A percentile compares a stretch with the other conserved stretches of the same genome.
phyloP scores from a whole-genome alignment of 2,329 filamentous ascomycete species.

The Raffaelea albimanens region DNA sequence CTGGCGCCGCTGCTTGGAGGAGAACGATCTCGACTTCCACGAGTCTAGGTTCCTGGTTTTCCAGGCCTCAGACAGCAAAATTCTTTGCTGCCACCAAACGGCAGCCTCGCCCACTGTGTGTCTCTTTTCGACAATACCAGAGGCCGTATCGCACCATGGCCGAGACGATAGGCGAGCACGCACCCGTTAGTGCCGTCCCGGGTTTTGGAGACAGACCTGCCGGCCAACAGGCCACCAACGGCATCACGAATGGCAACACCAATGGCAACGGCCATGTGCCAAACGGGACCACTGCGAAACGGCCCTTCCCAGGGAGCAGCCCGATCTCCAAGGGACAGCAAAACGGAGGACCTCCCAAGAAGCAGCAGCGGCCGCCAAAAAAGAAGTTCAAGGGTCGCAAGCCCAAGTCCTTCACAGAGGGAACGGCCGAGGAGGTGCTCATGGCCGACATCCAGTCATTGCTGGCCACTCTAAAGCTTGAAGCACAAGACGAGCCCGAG shows the following conservation, averaged over 20 bases:
- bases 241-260: background rate
- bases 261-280: background rate
- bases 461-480: slow-evolving; percentile 30
- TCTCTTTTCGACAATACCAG: no score
- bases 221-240: no score
- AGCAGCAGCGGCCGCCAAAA: slow-evolving; percentile 11
- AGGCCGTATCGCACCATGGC: no score
- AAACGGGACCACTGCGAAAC: background rate
- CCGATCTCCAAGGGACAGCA: slow-evolving; percentile 5
- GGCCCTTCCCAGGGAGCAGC: slow-evolving; percentile 8
- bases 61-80: no score
- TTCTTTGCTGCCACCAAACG: no score
- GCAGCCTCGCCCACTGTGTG: no score
- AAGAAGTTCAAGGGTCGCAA: slow-evolving; percentile 50
- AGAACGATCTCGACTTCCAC: no score
- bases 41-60: no score
- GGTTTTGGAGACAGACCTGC: no score
- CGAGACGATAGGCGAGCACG: no score
- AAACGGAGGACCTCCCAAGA: slow-evolving; percentile 9
- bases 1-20: background rate
- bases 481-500: slow-evolving; percentile 17
- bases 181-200: no score
- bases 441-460: slow-evolving; percentile 51
- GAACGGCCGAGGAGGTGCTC: slow-evolving; percentile 58
- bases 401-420: slow-evolving; percentile 45